A percentile compares a stretch with the other conserved stretches of the same genome.
These are phyloP conservation scores for Spencermartinsiella europaea DNA, from an alignment of 805 yeast genomes.

Conservation along the genomic window DNA sequence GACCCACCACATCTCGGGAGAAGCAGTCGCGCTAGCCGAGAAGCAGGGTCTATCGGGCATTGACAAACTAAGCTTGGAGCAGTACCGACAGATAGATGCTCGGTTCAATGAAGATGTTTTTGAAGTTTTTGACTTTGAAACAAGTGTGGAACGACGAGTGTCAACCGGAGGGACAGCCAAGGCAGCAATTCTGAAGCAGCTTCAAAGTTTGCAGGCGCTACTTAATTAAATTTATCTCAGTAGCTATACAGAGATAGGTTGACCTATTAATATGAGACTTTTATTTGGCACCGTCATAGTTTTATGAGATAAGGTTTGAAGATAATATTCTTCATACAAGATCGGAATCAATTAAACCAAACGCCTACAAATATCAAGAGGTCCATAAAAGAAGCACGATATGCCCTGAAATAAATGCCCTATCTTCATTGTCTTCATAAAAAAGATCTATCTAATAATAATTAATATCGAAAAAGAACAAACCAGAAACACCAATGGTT, in stretches of 20 bases:
- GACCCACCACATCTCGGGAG: slow-evolving; percentile 98
- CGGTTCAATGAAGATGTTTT: slow-evolving; percentile 79
- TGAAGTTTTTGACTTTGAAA: slow-evolving; percentile 86
- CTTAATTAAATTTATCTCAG: neutral
- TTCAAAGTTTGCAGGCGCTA: slow-evolving; percentile 26
- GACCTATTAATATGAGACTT: neutral
- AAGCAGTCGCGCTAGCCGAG: slow-evolving; percentile 91
- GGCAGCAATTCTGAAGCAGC: slow-evolving; percentile 76
- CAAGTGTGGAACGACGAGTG: slow-evolving; percentile 91
- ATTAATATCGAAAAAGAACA: too few species aligned
- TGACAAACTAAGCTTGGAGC: slow-evolving; percentile 72
- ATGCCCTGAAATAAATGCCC: too few species aligned
- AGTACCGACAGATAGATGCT: slow-evolving; percentile 71
- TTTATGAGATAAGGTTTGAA: too few species aligned
- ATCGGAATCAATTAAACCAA: too few species aligned
- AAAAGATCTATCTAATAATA: too few species aligned
- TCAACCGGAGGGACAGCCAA: slow-evolving; percentile 98
- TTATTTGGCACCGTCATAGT: too few species aligned
- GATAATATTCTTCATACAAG: too few species aligned
- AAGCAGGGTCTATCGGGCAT: slow-evolving; percentile 71
- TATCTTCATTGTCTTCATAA: too few species aligned
- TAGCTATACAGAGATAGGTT: neutral
- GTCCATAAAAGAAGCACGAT: too few species aligned
- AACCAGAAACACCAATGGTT: neutral
- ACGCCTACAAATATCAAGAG: too few species aligned